Base-by-base conservation (phyloP, 108 stramenopile species). In the Stephanodiscus minutulus region DNA sequence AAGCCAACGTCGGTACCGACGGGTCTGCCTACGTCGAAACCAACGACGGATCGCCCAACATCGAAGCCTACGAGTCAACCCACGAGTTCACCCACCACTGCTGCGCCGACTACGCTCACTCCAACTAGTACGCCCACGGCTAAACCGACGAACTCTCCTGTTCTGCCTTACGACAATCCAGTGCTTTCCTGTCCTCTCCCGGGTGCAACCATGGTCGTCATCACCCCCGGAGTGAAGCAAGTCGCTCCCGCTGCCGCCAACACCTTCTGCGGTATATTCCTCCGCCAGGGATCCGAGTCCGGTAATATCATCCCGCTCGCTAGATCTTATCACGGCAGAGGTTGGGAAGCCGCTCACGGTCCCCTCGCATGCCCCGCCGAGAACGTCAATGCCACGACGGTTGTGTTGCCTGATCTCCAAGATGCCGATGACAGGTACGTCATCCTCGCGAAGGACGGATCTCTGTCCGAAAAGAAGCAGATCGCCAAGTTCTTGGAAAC, bases 271-370 rank as follows among this genome's bases (percentile, higher is more conserved):
- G 77, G 70, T 15, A 66, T 77, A 10, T 77, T 69, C 33, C 44
- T 70, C 21, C 29, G 57, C 11, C 29, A 41, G 11, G 71, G 43
- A 43, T 44, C 55, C 17, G 55, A 27, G 53, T 60, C 33, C 7
- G 72, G 50, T 7, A 5, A 35, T 61, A 47, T 84, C 21, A 78
- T 85, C 37, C 91, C 91, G 1, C 66, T 87, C 49, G 91, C 73
- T 18, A 73, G 91, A 25, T 85, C 84, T 5, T 93, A 93, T 65
- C 68, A 84, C 65, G 87, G 86, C 12, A 54, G 72, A 10, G 66
- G 74, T 27, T 93, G 91, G 91, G 87, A 93, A 50, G 44, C 66
- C 10, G 54, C 66, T 54, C 65, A 72, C 24, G 87, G 90, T 39
- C 69, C 66, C 17, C 74, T 72, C 37, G 68, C 79, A 9, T 37